Evolutionary conservation across 257 asterid species (phyloP).

Genomic region (Eustoma russellianum): DNA sequence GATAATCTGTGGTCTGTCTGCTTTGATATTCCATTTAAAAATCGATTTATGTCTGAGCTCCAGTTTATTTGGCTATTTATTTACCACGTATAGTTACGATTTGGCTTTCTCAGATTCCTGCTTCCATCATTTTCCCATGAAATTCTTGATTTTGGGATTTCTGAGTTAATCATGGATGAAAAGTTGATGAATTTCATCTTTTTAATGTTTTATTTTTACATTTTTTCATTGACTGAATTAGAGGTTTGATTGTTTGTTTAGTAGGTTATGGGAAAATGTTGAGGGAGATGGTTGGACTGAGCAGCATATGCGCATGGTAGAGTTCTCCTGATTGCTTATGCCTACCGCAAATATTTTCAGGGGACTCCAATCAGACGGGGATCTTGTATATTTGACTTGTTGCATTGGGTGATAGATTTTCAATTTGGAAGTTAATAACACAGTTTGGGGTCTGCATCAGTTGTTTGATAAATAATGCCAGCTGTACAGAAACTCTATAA

Average conservation of each 20-base stretch:
- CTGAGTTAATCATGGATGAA: too few species aligned
- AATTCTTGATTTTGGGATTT: too few species aligned
- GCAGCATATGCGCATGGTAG: conserved; percentile 6
- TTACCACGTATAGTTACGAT: too few species aligned
- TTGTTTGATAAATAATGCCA: conserved; percentile 67
- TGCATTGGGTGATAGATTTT: conserved; percentile 1
- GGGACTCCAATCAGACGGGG: conserved; percentile 25
- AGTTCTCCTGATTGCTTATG: conserved; percentile 9
- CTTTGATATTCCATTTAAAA: not conserved
- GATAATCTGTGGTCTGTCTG: not conserved
- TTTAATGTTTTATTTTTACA: not conserved
- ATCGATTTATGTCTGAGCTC: not conserved
- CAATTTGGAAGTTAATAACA: conserved; percentile 6
- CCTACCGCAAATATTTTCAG: conserved; percentile 5
- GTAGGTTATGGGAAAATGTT: conserved; percentile 13
- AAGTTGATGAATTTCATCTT: not conserved
- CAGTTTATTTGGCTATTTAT: not conserved
- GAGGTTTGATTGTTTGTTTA: conserved; percentile 1
- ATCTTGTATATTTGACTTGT: conserved; percentile 20
- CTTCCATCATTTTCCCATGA: not conserved
- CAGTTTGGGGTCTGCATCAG: conserved; percentile 18
- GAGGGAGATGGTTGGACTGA: conserved; percentile 9
- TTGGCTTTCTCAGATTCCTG: not conserved
- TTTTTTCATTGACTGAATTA: not conserved
- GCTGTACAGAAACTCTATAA: conserved; percentile 96